phyloP scores from a whole-genome alignment of 2,329 filamentous ascomycete genomes.

The Trichoderma hamatum region DNA sequence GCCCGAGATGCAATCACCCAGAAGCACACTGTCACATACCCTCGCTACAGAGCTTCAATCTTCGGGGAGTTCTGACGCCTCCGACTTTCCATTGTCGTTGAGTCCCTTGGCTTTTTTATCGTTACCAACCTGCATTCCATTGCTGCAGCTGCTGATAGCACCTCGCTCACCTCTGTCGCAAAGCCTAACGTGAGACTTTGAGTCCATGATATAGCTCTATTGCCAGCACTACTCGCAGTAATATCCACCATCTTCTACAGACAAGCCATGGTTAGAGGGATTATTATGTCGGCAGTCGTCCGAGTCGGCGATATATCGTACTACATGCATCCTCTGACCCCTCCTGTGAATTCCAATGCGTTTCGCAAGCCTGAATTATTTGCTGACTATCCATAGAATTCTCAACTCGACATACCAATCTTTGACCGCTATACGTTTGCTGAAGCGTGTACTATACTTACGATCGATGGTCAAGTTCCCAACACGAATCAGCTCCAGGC shows the following conservation, averaged over 20 bases:
- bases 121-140: neutral
- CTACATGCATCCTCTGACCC: neutral
- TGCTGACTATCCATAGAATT: neutral
- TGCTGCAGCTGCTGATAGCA: no score
- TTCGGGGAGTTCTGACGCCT: neutral
- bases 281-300: neutral
- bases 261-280: neutral
- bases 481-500: neutral
- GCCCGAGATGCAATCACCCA: no score
- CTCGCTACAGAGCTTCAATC: neutral
- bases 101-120: neutral
- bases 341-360: neutral
- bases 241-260: neutral
- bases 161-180: neutral
- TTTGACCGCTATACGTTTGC: neutral
- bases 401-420: neutral
- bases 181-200: neutral
- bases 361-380: neutral
- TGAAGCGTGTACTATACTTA: neutral
- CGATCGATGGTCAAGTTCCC: neutral
- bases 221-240: neutral
- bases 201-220: neutral
- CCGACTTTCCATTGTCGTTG: neutral
- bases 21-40: neutral
- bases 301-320: neutral